A percentile compares a stretch with the other conserved stretches of the same genome.
Conservation (phyloP, 2,329 filamentous ascomycete species). For the Alternaria brassicae region DNA sequence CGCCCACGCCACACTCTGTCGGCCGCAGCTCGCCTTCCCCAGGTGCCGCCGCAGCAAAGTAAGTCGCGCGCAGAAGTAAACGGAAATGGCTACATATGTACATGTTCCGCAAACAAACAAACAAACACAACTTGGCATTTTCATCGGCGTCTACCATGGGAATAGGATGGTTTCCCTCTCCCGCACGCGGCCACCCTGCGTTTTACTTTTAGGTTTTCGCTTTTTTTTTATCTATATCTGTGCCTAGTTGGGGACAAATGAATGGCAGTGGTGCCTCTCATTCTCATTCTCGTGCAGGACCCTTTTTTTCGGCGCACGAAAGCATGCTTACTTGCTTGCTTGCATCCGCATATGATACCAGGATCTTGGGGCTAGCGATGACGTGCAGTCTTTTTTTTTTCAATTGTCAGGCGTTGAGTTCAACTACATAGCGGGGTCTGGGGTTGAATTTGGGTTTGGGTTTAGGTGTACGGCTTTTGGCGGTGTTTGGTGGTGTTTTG, state of each 20-base stretch:
- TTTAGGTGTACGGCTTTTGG: background rate
- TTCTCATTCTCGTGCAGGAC: too few species aligned
- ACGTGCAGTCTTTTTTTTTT: background rate
- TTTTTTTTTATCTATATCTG: background rate
- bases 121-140: constrained; percentile 3
- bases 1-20: constrained; percentile 36
- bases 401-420: constrained; percentile 1
- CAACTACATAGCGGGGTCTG: background rate
- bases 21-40: constrained; percentile 45
- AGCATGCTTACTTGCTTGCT: too few species aligned
- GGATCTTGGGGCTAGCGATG: constrained; percentile 6
- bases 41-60: constrained; percentile 26
- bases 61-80: constrained; percentile 2
- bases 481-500: background rate
- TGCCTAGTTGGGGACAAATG: background rate
- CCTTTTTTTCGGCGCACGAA: constrained; percentile 1
- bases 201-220: background rate
- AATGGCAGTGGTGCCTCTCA: too few species aligned
- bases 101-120: too few species aligned
- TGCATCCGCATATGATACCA: constrained; percentile 34
- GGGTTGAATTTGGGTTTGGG: too few species aligned
- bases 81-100: too few species aligned
- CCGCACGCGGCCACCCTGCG: background rate
- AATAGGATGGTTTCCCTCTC: background rate
- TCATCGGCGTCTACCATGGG: constrained; percentile 2